Evolutionary conservation across 345 rosid species (phyloP), one percentile per base, ranked within the genome.

Genomic region (Geranium brycei): DNA sequence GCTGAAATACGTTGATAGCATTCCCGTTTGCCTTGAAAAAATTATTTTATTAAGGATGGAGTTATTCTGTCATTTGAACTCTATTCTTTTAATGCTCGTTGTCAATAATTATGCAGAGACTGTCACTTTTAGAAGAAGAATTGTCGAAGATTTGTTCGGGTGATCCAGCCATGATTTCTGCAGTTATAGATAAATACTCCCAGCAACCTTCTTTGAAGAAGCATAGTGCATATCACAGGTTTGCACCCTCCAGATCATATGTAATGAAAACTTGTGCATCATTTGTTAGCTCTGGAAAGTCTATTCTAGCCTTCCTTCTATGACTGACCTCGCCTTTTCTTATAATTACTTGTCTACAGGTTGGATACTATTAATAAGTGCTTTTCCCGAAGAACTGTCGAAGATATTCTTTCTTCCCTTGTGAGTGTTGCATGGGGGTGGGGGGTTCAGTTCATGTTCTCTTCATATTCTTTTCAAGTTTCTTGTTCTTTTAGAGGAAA

Each of bases 321-420:
- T 61, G 23, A 13, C 19, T 18, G 4, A 55, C 19, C 59, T 32
- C 40, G 59, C 32, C 62, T 55, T 69, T 5, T 62, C 58, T 19
- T 19, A 53, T 13, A 6, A 19, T 17, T 61, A 57, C 41, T 62
- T 72, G 64, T 60, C 38, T 65, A n/a, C 83, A 92, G 98, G 78
- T 77, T 84, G 75, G 89, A 80, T 82, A 76, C 87, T 56, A 86
- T 92, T 38, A 80, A 84, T 58, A 79, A 76, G 70, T 89, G 98
- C 75, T 92, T 89, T 76, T 85, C 87, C 7, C 72, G 61, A 70
- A 85, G 75, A 75, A 89, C 91, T 3, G 80, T 84, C 51, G 91
- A 92, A 72, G 91, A 83, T n/a, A 92, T 92, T 67, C 69, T 92
- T 74, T 75, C 78, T 75, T 81, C 98, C 65, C 91, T 85, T 67